phyloP scores from a whole-genome alignment of 768 basidiomycete genomes.

The Leccinum disarticulatum region DNA sequence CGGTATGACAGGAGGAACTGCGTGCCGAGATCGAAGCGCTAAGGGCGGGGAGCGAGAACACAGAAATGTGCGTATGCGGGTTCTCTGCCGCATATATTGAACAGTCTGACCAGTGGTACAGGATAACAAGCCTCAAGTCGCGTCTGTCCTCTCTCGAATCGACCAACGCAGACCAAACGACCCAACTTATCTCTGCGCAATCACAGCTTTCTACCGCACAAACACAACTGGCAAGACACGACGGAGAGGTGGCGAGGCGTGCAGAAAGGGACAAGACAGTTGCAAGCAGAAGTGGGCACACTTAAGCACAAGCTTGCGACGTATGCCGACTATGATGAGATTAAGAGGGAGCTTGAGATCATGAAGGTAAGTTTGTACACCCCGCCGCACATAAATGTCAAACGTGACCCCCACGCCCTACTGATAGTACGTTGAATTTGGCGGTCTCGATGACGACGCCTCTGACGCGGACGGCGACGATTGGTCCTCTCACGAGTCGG shows the following conservation, averaged over 20 bases:
- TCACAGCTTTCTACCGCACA: slow-evolving; percentile 20
- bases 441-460: slow-evolving; percentile 68
- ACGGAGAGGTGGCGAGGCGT: slow-evolving; percentile 17
- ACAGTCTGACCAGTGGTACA: slow-evolving; percentile 5
- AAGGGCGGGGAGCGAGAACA: slow-evolving; percentile 72
- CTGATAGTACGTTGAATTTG: slow-evolving; percentile 90
- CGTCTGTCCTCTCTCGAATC: slow-evolving; percentile 76
- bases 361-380: slow-evolving; percentile 72
- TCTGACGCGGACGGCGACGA: slow-evolving; percentile 59
- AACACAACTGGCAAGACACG: slow-evolving; percentile 17
- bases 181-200: slow-evolving; percentile 18
- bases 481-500: slow-evolving; percentile 39
- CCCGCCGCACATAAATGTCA: not conserved
- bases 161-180: slow-evolving; percentile 32
- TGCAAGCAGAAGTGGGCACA: slow-evolving; percentile 66
- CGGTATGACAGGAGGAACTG: slow-evolving; percentile 70
- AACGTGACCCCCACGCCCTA: not conserved
- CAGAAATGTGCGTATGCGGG: slow-evolving; percentile 55
- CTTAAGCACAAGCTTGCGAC: slow-evolving; percentile 68
- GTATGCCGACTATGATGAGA: slow-evolving; percentile 90
- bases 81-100: not conserved
- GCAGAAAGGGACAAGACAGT: slow-evolving; percentile 16
- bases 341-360: slow-evolving; percentile 96
- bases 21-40: slow-evolving; percentile 93
- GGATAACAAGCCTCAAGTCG: slow-evolving; percentile 50